These are phyloP conservation scores for Gossypium turneri DNA, from an alignment of 345 rosid genomes.

Conservation along the genomic window DNA sequence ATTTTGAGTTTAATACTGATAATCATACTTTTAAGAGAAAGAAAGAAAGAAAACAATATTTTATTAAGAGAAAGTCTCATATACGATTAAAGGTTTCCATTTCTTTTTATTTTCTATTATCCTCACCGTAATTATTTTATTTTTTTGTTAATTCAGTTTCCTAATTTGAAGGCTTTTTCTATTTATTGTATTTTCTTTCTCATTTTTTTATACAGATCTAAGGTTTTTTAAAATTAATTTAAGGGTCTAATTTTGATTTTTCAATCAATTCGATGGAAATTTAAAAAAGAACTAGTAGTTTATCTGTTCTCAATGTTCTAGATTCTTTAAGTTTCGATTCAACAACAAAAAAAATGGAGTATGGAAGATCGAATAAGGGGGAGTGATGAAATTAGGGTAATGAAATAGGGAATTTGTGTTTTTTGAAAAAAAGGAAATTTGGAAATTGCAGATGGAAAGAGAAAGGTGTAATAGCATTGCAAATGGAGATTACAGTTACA, in stretches of 20 bases:
- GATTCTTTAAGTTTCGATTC: neutral
- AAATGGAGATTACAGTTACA: constrained; percentile 22
- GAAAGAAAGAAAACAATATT: too few relatives aligned
- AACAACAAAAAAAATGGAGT: neutral
- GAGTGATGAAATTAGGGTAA: constrained; percentile 1
- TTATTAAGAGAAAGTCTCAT: too few relatives aligned
- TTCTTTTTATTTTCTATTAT: too few relatives aligned
- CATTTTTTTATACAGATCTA: too few relatives aligned
- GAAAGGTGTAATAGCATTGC: constrained; percentile 25
- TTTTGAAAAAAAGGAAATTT: neutral
- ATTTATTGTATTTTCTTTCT: too few relatives aligned
- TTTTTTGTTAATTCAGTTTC: too few relatives aligned
- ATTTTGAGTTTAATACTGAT: too few relatives aligned
- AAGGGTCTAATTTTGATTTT: neutral
- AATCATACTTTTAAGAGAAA: too few relatives aligned
- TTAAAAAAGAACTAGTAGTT: neutral
- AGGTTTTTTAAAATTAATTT: too few relatives aligned
- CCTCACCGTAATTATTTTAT: too few relatives aligned
- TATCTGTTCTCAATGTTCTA: neutral
- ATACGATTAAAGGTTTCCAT: too few relatives aligned
- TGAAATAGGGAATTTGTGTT: neutral
- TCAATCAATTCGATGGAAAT: neutral
- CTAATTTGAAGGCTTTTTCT: too few relatives aligned
- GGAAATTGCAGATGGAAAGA: constrained; percentile 38
- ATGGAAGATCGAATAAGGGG: neutral